phyloP scores from a whole-genome alignment of 495 filamentous ascomycete species.

The Halenospora varia region DNA sequence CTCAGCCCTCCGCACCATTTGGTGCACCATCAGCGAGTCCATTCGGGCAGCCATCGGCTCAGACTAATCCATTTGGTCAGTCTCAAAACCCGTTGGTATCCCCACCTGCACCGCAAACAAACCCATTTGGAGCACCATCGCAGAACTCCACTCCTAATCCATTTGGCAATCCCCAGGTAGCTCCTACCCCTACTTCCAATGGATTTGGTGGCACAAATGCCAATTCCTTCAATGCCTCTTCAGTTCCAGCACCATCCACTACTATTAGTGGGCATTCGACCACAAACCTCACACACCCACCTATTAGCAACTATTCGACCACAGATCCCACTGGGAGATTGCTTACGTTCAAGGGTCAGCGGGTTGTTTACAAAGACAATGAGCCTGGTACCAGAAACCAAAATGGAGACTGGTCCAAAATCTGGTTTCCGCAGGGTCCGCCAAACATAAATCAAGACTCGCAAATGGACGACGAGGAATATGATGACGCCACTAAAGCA shows the following conservation, averaged over 20 bases:
- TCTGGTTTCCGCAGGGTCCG: constrained; percentile 26
- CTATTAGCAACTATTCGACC: constrained; percentile 12
- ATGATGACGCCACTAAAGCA: constrained; percentile 15
- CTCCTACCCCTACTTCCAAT: no score
- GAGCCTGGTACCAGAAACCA: constrained; percentile 8
- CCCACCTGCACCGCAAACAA: background rate
- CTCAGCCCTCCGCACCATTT: constrained; percentile 2
- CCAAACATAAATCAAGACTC: constrained; percentile 12
- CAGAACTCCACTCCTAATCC: background rate
- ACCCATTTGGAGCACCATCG: constrained; percentile 12
- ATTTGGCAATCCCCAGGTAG: constrained; percentile 4
- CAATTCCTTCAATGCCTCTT: no score
- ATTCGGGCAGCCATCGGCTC: constrained; percentile 3
- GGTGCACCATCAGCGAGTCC: constrained; percentile 10
- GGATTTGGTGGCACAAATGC: no score
- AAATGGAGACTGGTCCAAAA: constrained; percentile 22
- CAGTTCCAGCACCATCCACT: no score
- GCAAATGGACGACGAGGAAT: constrained; percentile 8
- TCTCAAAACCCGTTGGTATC: no score
- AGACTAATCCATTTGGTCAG: constrained; percentile 11
- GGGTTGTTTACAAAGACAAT: constrained; percentile 20
- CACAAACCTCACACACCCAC: constrained; percentile 3
- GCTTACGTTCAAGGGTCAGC: constrained; percentile 21
- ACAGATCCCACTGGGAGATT: constrained; percentile 11
- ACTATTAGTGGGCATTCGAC: background rate